Base-by-base conservation (phyloP, 176 grass and related monocot species). In the Otatea glauca region DNA sequence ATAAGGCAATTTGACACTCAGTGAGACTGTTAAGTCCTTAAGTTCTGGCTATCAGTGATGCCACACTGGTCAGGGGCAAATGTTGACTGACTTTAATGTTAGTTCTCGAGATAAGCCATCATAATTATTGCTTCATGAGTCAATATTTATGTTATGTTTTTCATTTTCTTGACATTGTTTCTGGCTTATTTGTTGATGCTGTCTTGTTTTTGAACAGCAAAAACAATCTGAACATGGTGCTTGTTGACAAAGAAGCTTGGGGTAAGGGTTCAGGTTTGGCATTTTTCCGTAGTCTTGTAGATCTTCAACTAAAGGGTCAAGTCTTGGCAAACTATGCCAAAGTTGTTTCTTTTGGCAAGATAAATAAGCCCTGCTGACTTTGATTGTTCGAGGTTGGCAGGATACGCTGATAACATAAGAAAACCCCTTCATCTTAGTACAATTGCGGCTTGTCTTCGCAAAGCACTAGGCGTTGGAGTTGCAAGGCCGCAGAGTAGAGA, bases 191-290 rank as follows among this genome's bases (percentile, higher is more conserved):
- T 72, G 24, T 24, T 87, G 11, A 78, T 81, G 9, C 39, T 58
- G 17, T 77, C 10, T 32, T 51, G 73, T 85, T 74, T 74, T 60
- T 48, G 63, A 87, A 77, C 72, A 84, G 83, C 51, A 89, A 65
- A 69, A 78, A 66, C 59, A 86, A 70, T 49, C 67, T 88, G 44
- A 87, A 91, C 71, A 89, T 92, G 90, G 90, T 92, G 12, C 44
- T 92, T 87, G 80, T 95, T 65, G 93, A 95, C 68, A 92, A 92
- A 85, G 90, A 95, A 79, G 90, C 88, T 70, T 95, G 93, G 83
- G 79, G 83, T 65, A 80, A 90, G 67, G 75, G 76, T 43, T 90
- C 88, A 54, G 86, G 88, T 80, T 72, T 87, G 60, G 70, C 48
- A 35, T 92, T 95, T 86, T 84, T 69, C 49, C 70, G 16, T 9